Conservation (phyloP, 345 rosid genomes). For the Corchorus olitorius region DNA sequence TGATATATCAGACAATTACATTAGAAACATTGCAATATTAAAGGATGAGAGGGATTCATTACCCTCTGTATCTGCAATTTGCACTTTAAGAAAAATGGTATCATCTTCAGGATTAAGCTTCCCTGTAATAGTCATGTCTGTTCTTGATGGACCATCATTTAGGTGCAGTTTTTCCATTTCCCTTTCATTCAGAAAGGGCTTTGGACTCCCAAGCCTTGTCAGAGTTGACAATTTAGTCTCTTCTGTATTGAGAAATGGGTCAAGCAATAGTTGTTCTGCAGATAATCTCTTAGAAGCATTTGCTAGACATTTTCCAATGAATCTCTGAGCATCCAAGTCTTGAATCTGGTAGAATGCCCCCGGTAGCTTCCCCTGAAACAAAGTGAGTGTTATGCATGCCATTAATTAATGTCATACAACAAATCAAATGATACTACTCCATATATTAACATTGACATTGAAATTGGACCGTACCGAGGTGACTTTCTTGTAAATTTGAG, state of each 20-base stretch:
- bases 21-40: neutral
- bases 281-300: slow-evolving; percentile 66
- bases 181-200: slow-evolving; percentile 51
- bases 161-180: slow-evolving; percentile 58
- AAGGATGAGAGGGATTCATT: slow-evolving; percentile 11
- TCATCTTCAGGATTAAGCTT: slow-evolving; percentile 70
- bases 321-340: slow-evolving; percentile 65
- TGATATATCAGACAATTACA: too few relatives aligned
- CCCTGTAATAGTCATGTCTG: slow-evolving; percentile 68
- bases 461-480: slow-evolving; percentile 42
- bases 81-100: slow-evolving; percentile 63
- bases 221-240: slow-evolving; percentile 36
- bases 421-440: neutral
- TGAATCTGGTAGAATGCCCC: slow-evolving; percentile 60
- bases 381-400: neutral
- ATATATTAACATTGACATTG: neutral
- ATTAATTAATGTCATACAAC: slow-evolving; percentile 5
- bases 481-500: slow-evolving; percentile 83
- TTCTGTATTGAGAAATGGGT: slow-evolving; percentile 63
- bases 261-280: slow-evolving; percentile 60
- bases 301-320: slow-evolving; percentile 65
- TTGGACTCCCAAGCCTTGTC: slow-evolving; percentile 35
- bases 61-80: slow-evolving; percentile 60
- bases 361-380: slow-evolving; percentile 72
- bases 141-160: slow-evolving; percentile 45